Base-by-base conservation (phyloP, 1,284 basidiomycete genomes). In the Trametes sp. region DNA sequence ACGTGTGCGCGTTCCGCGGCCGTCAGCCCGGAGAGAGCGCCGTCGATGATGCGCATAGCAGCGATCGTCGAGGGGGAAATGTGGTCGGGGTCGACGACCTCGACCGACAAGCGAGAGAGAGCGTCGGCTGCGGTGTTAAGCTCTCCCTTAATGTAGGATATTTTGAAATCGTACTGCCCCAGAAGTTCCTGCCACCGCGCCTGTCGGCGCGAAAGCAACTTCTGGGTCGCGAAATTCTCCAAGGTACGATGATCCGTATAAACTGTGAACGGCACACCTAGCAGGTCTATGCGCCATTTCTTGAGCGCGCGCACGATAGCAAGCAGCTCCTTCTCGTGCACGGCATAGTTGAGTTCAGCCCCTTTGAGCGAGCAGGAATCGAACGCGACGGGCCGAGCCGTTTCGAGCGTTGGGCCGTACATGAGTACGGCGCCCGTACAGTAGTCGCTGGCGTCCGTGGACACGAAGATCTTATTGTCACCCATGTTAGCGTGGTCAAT, bases 171-270 rank as follows among this genome's bases (percentile, higher is more conserved):
- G 36, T 73, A 82, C 24, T 82, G 73, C 0, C 68, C 52, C 3
- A 83, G 41, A 13, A 71, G 69, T 55, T 81, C 76, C 59, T 73
- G 67, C 80, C 81, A 83, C 0, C 72, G 67, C 0, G 70, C 68
- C 59, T 82, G 81, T 0, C 73, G 54, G 0, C 67, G 49, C 0
- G 77, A 79, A 0, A 83, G 67, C 14, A 80, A 70, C 2, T 65
- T 52, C 52, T 84, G 80, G 0, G 63, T 66, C 1, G 67, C 2
- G 48, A 83, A 80, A 57, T 77, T 73, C 35, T 80, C 70, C 0
- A 84, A 69, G 0, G 77, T 81, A 0, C 67, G 49, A 59, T 84
- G 82, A 62, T 83, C 77, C 0, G 79, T 81, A 50, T 73, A 75
- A 1, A 83, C 67, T 0, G 57, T 50, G 42, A 83, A 74, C 0